phyloP scores from a whole-genome alignment of 1,284 basidiomycete species.

The Lentinula novae-zelandiae region DNA sequence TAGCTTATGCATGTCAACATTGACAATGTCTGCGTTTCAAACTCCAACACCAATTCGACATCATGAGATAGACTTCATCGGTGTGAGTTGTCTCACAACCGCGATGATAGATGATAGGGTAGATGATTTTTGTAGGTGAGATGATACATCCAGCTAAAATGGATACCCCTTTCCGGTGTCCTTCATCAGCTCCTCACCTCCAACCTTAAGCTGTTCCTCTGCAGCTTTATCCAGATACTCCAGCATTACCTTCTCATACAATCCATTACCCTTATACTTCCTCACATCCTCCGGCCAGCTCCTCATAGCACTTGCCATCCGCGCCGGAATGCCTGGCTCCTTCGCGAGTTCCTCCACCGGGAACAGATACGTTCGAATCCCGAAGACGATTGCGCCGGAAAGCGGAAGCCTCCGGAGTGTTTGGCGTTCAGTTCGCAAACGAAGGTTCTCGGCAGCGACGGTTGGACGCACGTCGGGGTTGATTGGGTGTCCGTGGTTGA shows the following conservation, averaged over 20 bases:
- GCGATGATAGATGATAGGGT: too few relatives aligned
- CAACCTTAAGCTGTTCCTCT: slow-evolving; percentile 18
- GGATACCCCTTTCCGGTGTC: slow-evolving; percentile 8
- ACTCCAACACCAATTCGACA: too few relatives aligned
- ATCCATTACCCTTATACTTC: slow-evolving; percentile 54
- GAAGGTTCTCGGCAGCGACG: slow-evolving; percentile 44
- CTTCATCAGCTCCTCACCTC: slow-evolving; percentile 8
- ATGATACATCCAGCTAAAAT: not conserved
- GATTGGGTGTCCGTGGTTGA: slow-evolving; percentile 31
- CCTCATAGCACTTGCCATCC: slow-evolving; percentile 64
- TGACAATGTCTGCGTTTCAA: too few relatives aligned
- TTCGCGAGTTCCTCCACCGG: slow-evolving; percentile 52
- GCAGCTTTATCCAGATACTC: slow-evolving; percentile 46
- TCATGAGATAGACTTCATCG: too few relatives aligned
- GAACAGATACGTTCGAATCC: slow-evolving; percentile 71
- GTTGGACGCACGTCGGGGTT: slow-evolving; percentile 20
- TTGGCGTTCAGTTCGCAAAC: slow-evolving; percentile 69
- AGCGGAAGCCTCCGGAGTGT: slow-evolving; percentile 64
- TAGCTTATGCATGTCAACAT: too few relatives aligned
- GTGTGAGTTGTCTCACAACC: too few relatives aligned
- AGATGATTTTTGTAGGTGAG: too few relatives aligned
- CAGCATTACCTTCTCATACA: slow-evolving; percentile 44
- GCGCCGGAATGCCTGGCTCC: slow-evolving; percentile 63
- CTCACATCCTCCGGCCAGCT: slow-evolving; percentile 70
- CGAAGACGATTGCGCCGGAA: slow-evolving; percentile 73